Evolutionary conservation across 768 basidiomycete genomes (phyloP).

Genomic region (Tricholoma flavovirens): DNA sequence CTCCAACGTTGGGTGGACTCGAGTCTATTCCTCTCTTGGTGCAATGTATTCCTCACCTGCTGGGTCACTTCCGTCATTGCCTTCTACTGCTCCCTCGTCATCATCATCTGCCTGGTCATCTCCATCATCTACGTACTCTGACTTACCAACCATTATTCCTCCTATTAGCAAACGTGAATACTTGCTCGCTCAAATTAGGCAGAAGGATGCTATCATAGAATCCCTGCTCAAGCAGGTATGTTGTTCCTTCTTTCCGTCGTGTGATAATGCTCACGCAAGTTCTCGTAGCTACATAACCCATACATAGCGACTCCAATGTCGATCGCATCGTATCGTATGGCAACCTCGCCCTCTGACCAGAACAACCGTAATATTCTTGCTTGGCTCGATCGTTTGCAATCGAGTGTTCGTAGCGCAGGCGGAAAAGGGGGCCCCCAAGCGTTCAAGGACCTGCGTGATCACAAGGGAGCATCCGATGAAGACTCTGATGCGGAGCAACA

Average conservation of each 20-base stretch:
- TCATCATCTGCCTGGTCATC: slow-evolving; percentile 22
- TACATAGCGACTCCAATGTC: slow-evolving; percentile 75
- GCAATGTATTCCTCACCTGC: slow-evolving; percentile 18
- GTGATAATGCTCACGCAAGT: slow-evolving; percentile 1
- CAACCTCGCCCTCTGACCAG: slow-evolving; percentile 69
- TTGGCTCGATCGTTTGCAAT: slow-evolving; percentile 69
- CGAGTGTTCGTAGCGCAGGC: slow-evolving; percentile 47
- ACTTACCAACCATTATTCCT: slow-evolving; percentile 33
- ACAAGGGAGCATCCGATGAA: slow-evolving; percentile 25
- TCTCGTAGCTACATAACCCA: slow-evolving; percentile 67
- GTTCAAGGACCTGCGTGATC: slow-evolving; percentile 38
- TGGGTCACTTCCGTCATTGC: slow-evolving; percentile 13
- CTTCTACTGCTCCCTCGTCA: slow-evolving; percentile 17
- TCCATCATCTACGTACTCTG: slow-evolving; percentile 28
- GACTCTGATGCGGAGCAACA: slow-evolving; percentile 37
- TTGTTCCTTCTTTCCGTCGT: neutral
- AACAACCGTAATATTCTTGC: slow-evolving; percentile 64
- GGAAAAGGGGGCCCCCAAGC: slow-evolving; percentile 36
- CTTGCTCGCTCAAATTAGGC: slow-evolving; percentile 76
- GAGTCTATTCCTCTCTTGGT: neutral
- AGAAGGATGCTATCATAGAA: slow-evolving; percentile 85
- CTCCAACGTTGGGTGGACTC: slow-evolving; percentile 3
- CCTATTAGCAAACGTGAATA: slow-evolving; percentile 76
- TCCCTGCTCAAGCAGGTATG: slow-evolving; percentile 74
- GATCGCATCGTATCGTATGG: slow-evolving; percentile 73